Evolutionary conservation across 805 yeast species (phyloP), one percentile per base, ranked within the genome.

Genomic region (Sungouiella thailandica): DNA sequence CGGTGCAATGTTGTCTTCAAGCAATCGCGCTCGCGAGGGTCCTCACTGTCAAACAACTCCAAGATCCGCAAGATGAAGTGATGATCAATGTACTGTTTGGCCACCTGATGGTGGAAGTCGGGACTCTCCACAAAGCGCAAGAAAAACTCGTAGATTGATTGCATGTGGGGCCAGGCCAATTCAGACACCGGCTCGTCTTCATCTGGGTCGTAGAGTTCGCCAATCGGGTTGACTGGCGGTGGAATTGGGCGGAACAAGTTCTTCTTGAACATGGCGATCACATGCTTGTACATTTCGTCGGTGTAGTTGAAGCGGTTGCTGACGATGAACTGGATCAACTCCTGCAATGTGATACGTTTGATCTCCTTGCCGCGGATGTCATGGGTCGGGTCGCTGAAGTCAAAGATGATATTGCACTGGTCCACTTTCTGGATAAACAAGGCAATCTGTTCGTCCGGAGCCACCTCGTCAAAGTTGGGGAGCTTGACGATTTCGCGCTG

Each of bases 81-180:
- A 55, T 89, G 97, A 62, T 93, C 97, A 46, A 93, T 88, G 56
- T 78, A 89, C 51, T 85, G 93, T 60, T 89, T 89, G 19, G 98
- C 98, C 30, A 83, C 68, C 34, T 87, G 87, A 55, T 89, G 96
- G 54, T 86, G 85, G 60, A 93, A 90, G 61, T 89, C 97, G 2
- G 95, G 94, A 44, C 90, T 80, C 62, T 93, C 97, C 34, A 93
- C 81, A 60, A 93, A 90, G 51, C 95, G 70, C 40, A 93, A 66
- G 56, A 93, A 90, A 52, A 93, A 87, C 59, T 93, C 97, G 64
- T 93, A 93, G 20, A 89, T 95, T 27, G 88, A 75, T 60, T 87
- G 95, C 97, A 93, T 93, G 58, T 93, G 98, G 9, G 97, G 96
- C 98, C 98, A 93, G 7, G 97, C 89, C 43, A 90, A 76, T 57